These are phyloP conservation scores for Fusarium nodosum DNA, from an alignment of 2,329 filamentous ascomycete genomes.

Conservation along the genomic window DNA sequence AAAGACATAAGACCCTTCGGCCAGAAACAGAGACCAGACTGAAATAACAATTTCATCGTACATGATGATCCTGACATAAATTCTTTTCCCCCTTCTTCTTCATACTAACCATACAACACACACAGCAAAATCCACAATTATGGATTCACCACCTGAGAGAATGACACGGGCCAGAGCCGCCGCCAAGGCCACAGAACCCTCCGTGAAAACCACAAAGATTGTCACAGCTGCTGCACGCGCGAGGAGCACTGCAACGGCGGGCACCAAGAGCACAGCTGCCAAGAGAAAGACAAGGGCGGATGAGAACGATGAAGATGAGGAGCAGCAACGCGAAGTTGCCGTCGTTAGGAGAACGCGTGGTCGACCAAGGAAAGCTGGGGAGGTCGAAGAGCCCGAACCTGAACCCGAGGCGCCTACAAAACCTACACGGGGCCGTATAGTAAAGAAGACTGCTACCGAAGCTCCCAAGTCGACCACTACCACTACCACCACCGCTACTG, in stretches of 20 bases:
- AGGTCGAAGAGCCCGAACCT: conserved; percentile 36
- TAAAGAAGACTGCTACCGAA: conserved; percentile 49
- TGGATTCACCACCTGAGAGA: conserved; percentile 72
- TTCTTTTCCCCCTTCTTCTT: conserved; percentile 27
- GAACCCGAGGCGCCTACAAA: conserved; percentile 44
- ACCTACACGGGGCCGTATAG: conserved; percentile 50
- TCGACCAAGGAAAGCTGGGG: conserved; percentile 59
- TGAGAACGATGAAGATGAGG: conserved; percentile 63
- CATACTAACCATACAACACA: conserved; percentile 47
- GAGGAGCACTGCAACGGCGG: conserved; percentile 56
- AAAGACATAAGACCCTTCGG: conserved; percentile 40
- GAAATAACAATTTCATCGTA: conserved; percentile 44
- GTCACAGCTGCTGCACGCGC: conserved; percentile 65
- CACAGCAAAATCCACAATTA: conserved; percentile 51
- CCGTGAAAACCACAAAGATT: conserved; percentile 59
- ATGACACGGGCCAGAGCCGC: conserved; percentile 67
- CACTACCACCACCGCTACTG: conserved; percentile 28
- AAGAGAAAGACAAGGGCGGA: conserved; percentile 68
- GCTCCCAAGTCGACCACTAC: conserved; percentile 42
- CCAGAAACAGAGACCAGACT: conserved; percentile 19
- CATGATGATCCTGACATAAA: conserved; percentile 47
- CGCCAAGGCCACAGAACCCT: conserved; percentile 57
- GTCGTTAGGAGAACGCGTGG: conserved; percentile 59
- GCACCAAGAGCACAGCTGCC: conserved; percentile 54
- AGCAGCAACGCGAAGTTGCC: conserved; percentile 52